Evolutionary conservation across 768 basidiomycete species (phyloP).

Genomic region (Amanita rimosa): DNA sequence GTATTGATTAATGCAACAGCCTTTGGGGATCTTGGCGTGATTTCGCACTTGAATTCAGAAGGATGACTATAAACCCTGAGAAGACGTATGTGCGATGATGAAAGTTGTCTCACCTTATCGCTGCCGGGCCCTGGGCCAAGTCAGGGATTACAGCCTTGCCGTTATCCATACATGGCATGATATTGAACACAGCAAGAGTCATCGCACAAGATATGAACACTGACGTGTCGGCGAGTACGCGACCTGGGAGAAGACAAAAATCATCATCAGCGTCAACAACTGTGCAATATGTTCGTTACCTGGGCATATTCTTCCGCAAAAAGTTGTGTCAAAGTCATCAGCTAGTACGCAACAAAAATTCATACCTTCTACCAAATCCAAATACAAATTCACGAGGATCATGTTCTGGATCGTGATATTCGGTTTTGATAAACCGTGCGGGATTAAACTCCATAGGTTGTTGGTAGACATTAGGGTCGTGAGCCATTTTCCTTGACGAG

Average conservation of each 20-base stretch:
- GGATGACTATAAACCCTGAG: too few relatives aligned
- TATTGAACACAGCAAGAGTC: too few relatives aligned
- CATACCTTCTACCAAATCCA: conserved; percentile 41
- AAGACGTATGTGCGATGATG: neutral
- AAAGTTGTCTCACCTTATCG: neutral
- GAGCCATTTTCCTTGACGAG: conserved; percentile 25
- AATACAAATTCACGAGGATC: conserved; percentile 39
- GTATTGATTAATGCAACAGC: too few relatives aligned
- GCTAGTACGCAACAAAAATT: neutral
- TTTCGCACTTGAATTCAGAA: too few relatives aligned
- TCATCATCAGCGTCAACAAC: too few relatives aligned
- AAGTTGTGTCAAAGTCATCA: neutral
- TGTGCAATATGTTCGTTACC: conserved; percentile 10
- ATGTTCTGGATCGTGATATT: conserved; percentile 21
- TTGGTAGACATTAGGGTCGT: conserved; percentile 29
- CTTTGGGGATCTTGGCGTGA: too few relatives aligned
- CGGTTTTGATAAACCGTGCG: conserved; percentile 31
- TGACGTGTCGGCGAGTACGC: conserved; percentile 19
- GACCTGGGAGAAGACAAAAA: neutral
- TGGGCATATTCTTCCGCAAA: conserved; percentile 21
- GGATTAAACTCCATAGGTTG: conserved; percentile 36
- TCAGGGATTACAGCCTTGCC: too few relatives aligned
- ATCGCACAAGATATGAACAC: too few relatives aligned
- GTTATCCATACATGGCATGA: too few relatives aligned
- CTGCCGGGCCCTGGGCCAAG: too few relatives aligned